phyloP scores from a whole-genome alignment of 208 protist genomes.

The Acanthamoeba castellanii region DNA sequence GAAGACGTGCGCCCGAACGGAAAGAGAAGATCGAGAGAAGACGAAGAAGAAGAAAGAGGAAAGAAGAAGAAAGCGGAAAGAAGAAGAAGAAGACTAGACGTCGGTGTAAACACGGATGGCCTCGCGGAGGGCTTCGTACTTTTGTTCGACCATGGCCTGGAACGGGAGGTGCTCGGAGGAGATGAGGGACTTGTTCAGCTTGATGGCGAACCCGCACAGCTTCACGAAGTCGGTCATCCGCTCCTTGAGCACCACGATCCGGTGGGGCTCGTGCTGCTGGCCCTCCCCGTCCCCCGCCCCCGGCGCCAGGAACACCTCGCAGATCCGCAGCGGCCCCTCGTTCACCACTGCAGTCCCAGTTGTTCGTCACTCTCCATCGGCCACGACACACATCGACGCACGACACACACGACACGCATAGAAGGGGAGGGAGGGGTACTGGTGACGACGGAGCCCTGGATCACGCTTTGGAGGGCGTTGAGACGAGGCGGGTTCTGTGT shows the following conservation, averaged over 20 bases:
- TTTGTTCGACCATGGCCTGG: conserved; percentile 68
- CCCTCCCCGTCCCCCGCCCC: neutral
- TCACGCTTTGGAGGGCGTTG: conserved; percentile 68
- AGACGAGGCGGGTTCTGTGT: conserved; percentile 52
- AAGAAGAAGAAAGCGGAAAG: neutral
- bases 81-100: neutral
- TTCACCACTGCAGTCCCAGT: conserved; percentile 59
- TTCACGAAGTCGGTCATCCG: conserved; percentile 69
- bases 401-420: neutral
- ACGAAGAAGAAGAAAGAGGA: neutral
- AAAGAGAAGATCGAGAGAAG: neutral
- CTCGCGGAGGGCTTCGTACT: conserved; percentile 50
- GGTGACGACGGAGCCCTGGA: conserved; percentile 68
- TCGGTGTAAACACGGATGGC: conserved; percentile 62
- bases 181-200: conserved; percentile 73
- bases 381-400: neutral
- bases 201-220: conserved; percentile 71
- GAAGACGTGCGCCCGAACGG: neutral
- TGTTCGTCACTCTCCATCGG: no score
- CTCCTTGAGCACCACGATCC: conserved; percentile 34
- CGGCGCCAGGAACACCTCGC: conserved; percentile 59
- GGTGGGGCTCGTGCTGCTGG: neutral
- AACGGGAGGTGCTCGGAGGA: conserved; percentile 70
- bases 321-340: conserved; percentile 56
- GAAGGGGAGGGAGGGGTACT: conserved; percentile 12